Conservation (phyloP, 2,329 filamentous ascomycete species). For the Neopestalotiopsis sp. region DNA sequence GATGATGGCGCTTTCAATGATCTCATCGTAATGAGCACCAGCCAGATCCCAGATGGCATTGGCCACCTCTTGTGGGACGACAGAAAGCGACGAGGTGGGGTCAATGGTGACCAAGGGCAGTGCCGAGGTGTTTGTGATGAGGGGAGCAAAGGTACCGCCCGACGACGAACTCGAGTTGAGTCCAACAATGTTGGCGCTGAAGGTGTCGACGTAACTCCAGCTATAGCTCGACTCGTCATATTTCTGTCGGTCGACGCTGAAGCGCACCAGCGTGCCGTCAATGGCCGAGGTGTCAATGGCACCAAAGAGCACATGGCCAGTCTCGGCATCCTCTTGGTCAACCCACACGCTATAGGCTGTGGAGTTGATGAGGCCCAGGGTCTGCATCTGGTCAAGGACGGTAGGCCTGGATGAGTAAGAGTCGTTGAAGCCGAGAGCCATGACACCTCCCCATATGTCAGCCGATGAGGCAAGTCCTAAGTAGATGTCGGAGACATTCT, state of each 20-base stretch:
- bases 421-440: slow-evolving; percentile 35
- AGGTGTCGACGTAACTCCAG: slow-evolving; percentile 11
- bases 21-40: slow-evolving; percentile 30
- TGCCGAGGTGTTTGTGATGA: slow-evolving; percentile 18
- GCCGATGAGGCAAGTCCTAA: slow-evolving; percentile 31
- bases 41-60: slow-evolving; percentile 32
- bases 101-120: slow-evolving; percentile 19
- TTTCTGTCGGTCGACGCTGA: slow-evolving; percentile 16
- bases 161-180: slow-evolving; percentile 17
- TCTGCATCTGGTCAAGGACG: slow-evolving; percentile 34
- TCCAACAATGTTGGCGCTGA: slow-evolving; percentile 9
- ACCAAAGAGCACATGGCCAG: slow-evolving; percentile 37
- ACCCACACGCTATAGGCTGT: slow-evolving; percentile 40
- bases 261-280: slow-evolving; percentile 28
- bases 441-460: slow-evolving; percentile 27
- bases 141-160: slow-evolving; percentile 3
- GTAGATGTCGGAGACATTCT: slow-evolving; percentile 31
- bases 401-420: slow-evolving; percentile 20
- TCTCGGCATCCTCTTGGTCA: slow-evolving; percentile 29
- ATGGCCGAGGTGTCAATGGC: slow-evolving; percentile 36
- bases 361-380: slow-evolving; percentile 31
- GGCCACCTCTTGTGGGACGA: slow-evolving; percentile 28
- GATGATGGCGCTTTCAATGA: slow-evolving; percentile 23
- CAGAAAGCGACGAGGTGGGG: slow-evolving; percentile 16
- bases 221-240: slow-evolving; percentile 2